Base-by-base conservation (phyloP, 208 protist species). In the Herpetomonas samuelpessoai region DNA sequence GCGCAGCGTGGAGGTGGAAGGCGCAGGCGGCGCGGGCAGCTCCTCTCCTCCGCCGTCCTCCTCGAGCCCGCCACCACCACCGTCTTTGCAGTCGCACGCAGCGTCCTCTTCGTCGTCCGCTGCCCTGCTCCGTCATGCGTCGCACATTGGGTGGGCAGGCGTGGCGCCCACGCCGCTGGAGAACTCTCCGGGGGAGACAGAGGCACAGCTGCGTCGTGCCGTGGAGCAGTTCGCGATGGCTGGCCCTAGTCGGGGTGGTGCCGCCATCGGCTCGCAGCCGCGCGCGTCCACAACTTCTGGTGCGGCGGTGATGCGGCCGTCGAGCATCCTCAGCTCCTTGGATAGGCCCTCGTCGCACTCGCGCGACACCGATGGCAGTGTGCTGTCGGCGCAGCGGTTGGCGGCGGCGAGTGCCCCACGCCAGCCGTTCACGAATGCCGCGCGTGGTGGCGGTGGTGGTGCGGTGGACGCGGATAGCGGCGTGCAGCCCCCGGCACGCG, bases 321-420 rank as follows among this genome's bases (percentile, higher is more conserved):
- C 75, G 24, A 57, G 65, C 18, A 47, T 81, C 10, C 62, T 81
- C n/a, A n/a, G 50, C 1, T 76, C 75, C 1, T 46, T 77, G 2
- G 75, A 73, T 22, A 55, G 69, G 16, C 41, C 65, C 1, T 27
- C 25, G 25, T 41, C 51, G 3, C 28, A 7, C 46, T 35, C 44
- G 12, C 22, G 6, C 7, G 14, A 16, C 48, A 52, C 12, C 48
- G 21, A 12, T 24, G 21, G 14, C 14, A 12, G 38, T 45, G 38
- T 52, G 21, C 14, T 26, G 48, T 14, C 21, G 10, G 21, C 14
- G 10, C 14, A n/a, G n/a, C n/a, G n/a, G n/a, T n/a, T n/a, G n/a
- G n/a, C n/a, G n/a, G n/a, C n/a, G n/a, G n/a, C n/a, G n/a, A n/a
- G n/a, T n/a, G n/a, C n/a, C n/a, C n/a, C n/a, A n/a, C n/a, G n/a